Evolutionary conservation across 2,329 filamentous ascomycete genomes (phyloP), one percentile per base, ranked within the genome.

Genomic region (Helotiales sp.): DNA sequence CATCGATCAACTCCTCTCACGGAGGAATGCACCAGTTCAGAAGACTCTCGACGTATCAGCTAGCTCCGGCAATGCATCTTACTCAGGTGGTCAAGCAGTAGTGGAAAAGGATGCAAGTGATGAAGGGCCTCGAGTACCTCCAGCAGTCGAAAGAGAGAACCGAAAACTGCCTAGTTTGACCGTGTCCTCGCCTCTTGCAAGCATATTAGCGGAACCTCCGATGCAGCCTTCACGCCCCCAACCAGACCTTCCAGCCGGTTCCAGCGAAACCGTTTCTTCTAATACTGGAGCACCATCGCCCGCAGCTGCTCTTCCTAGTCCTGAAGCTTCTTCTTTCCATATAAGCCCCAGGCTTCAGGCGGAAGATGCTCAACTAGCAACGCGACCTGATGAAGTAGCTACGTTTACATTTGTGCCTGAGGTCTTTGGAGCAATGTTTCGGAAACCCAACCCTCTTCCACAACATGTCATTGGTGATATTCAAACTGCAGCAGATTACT

Each of bases 1-100:
- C 27, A 64, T 63, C 36, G 63, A 66, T 51, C 22, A 47, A 19
- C 40, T 65, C 6, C 50, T 66, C 29, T 60, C 62, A 10, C 59
- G 57, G n/a, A 63, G 53, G 54, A 51, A 6, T 40, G 19, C 17
- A 30, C 50, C 27, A 30, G 38, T n/a, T n/a, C 17, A 19, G 38
- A 31, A 50, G 27, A 12, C 13, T 25, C 1, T n/a, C 8, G 22
- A 44, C 10, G 40, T 24, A 13, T 25, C 22, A 2, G 15, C 19
- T 15, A 15, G 27, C 7, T 12, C 8, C 1, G 22, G 22, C 19
- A 44, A 4, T 4, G n/a, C n/a, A n/a, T n/a, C n/a, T n/a, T n/a
- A n/a, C n/a, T n/a, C n/a, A n/a, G 5, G 22, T 15, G 5, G 27
- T 10, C 12, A 44, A 5, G 19, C 7, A 24, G 22, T 5, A 6